Percentiles rank a stretch among this genome's conserved stretches.
phyloP scores from a whole-genome alignment of 176 grass and related monocot genomes.

The Panicum miliaceum region DNA sequence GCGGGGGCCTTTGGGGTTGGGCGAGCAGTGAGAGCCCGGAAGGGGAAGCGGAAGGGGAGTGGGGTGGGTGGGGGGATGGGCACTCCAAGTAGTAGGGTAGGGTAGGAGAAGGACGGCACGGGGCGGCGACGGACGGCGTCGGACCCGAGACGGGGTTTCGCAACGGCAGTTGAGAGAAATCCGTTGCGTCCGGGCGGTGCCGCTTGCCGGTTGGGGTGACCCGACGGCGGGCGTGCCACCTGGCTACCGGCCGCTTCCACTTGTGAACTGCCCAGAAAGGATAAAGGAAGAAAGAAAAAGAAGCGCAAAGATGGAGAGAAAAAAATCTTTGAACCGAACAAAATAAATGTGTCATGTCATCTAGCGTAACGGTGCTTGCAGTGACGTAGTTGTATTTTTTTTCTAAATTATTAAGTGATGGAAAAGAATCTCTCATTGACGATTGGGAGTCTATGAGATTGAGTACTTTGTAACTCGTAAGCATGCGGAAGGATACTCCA shows the following conservation, averaged over 20 bases:
- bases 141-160: conserved; percentile 14
- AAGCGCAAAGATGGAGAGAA: neutral
- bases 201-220: neutral
- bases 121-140: conserved; percentile 5
- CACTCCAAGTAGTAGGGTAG: conserved; percentile 11
- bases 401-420: too few species aligned
- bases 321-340: neutral
- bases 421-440: too few species aligned
- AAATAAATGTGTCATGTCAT: too few species aligned
- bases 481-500: too few species aligned
- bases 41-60: neutral
- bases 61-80: conserved; percentile 3
- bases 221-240: neutral
- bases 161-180: conserved; percentile 1
- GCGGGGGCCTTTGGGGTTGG: neutral
- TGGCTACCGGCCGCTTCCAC: neutral
- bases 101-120: neutral
- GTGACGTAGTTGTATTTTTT: too few species aligned
- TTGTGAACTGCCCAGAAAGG: neutral
- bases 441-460: too few species aligned
- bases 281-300: too few species aligned
- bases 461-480: too few species aligned
- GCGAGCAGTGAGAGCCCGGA: neutral
- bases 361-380: too few species aligned
- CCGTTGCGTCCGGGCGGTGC: conserved; percentile 3